Evolutionary conservation across 352 stramenopile genomes (phyloP).

Genomic region (Phytophthora brassicae): DNA sequence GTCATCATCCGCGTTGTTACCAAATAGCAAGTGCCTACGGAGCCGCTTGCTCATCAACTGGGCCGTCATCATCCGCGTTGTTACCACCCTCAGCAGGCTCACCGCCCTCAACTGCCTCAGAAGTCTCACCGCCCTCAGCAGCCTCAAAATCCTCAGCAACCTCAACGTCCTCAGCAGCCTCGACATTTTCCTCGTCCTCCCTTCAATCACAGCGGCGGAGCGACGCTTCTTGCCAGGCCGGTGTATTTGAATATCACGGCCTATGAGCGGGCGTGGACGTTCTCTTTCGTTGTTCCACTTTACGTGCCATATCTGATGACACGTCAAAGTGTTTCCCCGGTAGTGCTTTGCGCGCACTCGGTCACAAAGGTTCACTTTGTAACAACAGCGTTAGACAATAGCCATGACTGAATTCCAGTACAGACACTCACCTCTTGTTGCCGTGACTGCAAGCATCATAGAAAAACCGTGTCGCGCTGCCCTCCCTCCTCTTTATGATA

Average conservation of each 20-base stretch:
- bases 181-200: too few relatives aligned
- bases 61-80: neutral
- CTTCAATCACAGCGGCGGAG: neutral
- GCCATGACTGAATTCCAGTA: neutral
- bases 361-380: neutral
- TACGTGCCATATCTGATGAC: too few relatives aligned
- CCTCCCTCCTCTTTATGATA: neutral
- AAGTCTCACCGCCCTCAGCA: too few relatives aligned
- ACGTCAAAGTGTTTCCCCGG: conserved; percentile 4
- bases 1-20: too few relatives aligned
- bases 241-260: conserved; percentile 4
- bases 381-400: neutral
- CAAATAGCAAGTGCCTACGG: neutral
- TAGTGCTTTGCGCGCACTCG: neutral
- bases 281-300: conserved; percentile 5
- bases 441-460: neutral
- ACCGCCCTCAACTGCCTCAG: too few relatives aligned
- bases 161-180: too few relatives aligned
- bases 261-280: neutral
- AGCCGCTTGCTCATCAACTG: neutral
- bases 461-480: neutral
- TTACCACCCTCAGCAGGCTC: too few relatives aligned
- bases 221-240: neutral
- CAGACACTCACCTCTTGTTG: neutral
- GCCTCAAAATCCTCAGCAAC: too few relatives aligned